Percentiles rank a stretch among this genome's conserved stretches.
phyloP scores from a whole-genome alignment of 2,329 filamentous ascomycete genomes.

The Didymella keratinophila region DNA sequence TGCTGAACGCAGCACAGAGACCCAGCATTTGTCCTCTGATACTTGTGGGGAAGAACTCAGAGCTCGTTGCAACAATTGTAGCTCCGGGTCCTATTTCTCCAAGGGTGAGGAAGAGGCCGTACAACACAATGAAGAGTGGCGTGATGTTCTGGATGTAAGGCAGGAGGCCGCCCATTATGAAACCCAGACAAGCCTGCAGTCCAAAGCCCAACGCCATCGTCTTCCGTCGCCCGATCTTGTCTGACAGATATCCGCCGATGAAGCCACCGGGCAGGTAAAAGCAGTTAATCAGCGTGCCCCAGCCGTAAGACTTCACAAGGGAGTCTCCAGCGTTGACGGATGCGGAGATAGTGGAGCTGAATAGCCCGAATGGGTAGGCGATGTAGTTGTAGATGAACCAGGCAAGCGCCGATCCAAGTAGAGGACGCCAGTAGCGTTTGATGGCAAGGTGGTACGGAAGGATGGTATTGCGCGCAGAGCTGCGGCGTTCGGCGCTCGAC shows the following conservation, averaged over 20 bases:
- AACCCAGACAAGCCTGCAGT: conserved; percentile 35
- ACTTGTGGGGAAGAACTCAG: conserved; percentile 38
- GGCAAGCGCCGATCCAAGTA: conserved; percentile 58
- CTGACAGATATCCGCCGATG: conserved; percentile 38
- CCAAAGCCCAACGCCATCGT: conserved; percentile 38
- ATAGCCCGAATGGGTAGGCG: conserved; percentile 63
- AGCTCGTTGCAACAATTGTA: conserved; percentile 27
- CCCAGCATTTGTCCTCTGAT: conserved; percentile 40
- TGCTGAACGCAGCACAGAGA: conserved; percentile 33
- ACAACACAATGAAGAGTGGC: conserved; percentile 41
- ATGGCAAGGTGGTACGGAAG: conserved; percentile 59
- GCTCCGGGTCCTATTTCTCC: conserved; percentile 38
- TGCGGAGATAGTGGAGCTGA: conserved; percentile 60
- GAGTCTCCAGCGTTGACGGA: conserved; percentile 31
- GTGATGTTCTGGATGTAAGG: conserved; percentile 41
- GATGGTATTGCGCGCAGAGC: conserved; percentile 51
- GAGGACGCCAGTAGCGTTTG: conserved; percentile 59
- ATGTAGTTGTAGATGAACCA: conserved; percentile 66
- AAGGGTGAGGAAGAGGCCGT: conserved; percentile 39
- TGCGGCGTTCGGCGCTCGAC: conserved; percentile 59
- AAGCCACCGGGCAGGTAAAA: conserved; percentile 41
- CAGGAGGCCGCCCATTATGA: conserved; percentile 36
- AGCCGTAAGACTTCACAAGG: conserved; percentile 34
- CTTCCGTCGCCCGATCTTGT: conserved; percentile 35
- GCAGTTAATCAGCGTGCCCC: conserved; percentile 32